Evolutionary conservation across 805 yeast species (phyloP).

Genomic region (Candida argentea): DNA sequence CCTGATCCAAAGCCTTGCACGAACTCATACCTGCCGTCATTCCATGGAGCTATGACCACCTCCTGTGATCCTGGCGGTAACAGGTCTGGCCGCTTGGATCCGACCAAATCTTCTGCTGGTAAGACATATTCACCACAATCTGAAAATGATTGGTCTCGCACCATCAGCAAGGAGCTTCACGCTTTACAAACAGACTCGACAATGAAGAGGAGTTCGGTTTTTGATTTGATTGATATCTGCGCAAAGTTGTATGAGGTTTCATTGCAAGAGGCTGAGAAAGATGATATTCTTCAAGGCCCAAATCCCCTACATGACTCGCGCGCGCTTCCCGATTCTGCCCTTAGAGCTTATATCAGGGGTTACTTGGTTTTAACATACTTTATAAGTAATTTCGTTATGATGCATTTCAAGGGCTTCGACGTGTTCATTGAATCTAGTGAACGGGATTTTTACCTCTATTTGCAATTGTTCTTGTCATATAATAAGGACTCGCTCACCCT

Average conservation of each 20-base stretch:
- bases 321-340: constrained; percentile 2
- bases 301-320: background rate
- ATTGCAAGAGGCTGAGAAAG: constrained; percentile 3
- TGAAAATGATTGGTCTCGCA: background rate
- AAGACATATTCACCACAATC: no score
- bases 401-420: constrained; percentile 33
- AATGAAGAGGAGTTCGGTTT: constrained; percentile 22
- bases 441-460: constrained; percentile 30
- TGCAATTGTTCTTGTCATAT: constrained; percentile 32
- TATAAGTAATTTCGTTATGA: constrained; percentile 31
- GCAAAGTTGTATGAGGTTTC: constrained; percentile 26
- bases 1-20: no score
- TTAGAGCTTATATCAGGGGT: constrained; percentile 20
- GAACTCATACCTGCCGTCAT: no score
- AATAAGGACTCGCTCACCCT: constrained; percentile 10
- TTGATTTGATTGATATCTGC: constrained; percentile 33
- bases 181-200: constrained; percentile 23
- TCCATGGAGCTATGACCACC: no score
- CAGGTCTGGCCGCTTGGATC: no score
- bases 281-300: no score
- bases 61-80: no score
- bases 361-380: constrained; percentile 33
- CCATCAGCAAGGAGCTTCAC: constrained; percentile 27
- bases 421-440: constrained; percentile 25
- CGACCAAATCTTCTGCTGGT: no score